phyloP scores from a whole-genome alignment of 1,139 yeast species.

The Saccharomyces hybrid region DNA sequence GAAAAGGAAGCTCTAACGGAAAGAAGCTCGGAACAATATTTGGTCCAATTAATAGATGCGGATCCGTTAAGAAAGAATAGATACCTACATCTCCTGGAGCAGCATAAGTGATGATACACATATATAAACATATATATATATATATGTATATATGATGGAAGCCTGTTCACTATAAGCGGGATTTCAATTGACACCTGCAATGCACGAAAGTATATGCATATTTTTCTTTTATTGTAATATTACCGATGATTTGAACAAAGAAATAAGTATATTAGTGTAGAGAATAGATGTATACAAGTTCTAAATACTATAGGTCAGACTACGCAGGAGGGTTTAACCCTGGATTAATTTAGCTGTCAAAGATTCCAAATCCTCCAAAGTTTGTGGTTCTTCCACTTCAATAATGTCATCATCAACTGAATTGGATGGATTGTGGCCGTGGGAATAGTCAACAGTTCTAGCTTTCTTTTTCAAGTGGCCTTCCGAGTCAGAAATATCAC shows the following conservation, averaged over 20 bases:
- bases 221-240: neutral
- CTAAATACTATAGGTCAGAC: neutral
- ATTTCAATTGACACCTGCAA: neutral
- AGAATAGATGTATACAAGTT: neutral
- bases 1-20: conserved; percentile 14
- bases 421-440: conserved; percentile 22
- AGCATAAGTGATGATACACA: neutral
- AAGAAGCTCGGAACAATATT: conserved; percentile 27
- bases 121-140: neutral
- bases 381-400: conserved; percentile 82
- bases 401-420: conserved; percentile 37
- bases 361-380: conserved; percentile 89
- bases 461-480: conserved; percentile 48
- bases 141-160: neutral
- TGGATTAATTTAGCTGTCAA: conserved; percentile 62
- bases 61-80: conserved; percentile 69
- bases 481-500: conserved; percentile 36
- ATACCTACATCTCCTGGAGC: conserved; percentile 38
- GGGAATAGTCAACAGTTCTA: conserved; percentile 19
- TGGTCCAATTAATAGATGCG: conserved; percentile 42
- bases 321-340: conserved; percentile 6
- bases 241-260: neutral
- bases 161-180: neutral
- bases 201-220: neutral
- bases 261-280: neutral